phyloP scores from a whole-genome alignment of 192 early-diverging fungal genomes.

The Rhizophagus sp. region DNA sequence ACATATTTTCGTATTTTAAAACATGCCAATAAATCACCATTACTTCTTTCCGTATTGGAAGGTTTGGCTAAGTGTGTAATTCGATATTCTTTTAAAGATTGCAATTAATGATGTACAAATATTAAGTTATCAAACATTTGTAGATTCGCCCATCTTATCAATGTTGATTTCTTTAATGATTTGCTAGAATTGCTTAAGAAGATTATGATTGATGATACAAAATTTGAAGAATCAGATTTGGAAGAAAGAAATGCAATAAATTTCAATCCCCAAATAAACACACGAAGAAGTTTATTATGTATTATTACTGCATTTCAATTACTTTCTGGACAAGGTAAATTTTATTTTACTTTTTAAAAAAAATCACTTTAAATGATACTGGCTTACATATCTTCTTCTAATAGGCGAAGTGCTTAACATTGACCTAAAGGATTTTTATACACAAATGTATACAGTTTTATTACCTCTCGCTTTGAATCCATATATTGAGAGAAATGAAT shows the following conservation, averaged over 20 bases:
- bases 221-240: conserved; percentile 16
- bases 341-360: neutral
- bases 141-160: conserved; percentile 93
- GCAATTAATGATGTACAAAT: conserved; percentile 35
- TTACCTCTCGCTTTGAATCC: conserved; percentile 68
- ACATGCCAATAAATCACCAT: conserved; percentile 69
- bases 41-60: conserved; percentile 77
- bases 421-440: conserved; percentile 91
- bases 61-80: conserved; percentile 64
- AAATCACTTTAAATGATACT: neutral
- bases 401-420: conserved; percentile 86
- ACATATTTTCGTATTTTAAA: conserved; percentile 96
- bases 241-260: conserved; percentile 37
- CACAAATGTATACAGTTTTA: conserved; percentile 78
- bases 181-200: conserved; percentile 80
- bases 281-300: conserved; percentile 80
- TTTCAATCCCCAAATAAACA: conserved; percentile 38
- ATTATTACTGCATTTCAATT: conserved; percentile 88
- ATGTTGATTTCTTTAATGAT: conserved; percentile 94
- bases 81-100: neutral
- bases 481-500: conserved; percentile 55
- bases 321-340: conserved; percentile 77
- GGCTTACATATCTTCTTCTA: neutral
- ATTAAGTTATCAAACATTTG: conserved; percentile 62
- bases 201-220: conserved; percentile 67